These are phyloP conservation scores for Fusarium zealandicum DNA, from an alignment of 2,329 filamentous ascomycete genomes.

Conservation along the genomic window DNA sequence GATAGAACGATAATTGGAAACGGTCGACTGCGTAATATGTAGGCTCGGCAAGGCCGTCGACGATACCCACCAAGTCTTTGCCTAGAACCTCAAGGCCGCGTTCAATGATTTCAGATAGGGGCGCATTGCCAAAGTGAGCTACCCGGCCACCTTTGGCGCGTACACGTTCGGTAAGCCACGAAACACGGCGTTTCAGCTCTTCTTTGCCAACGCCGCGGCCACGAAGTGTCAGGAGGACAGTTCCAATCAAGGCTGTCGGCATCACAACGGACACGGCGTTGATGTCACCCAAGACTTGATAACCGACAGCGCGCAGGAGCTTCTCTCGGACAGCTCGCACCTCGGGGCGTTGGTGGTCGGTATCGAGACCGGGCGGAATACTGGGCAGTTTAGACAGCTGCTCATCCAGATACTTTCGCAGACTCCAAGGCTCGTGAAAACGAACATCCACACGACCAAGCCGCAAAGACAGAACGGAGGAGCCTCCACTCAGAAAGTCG, in stretches of 20 bases:
- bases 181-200: constrained; percentile 84
- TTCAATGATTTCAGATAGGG: constrained; percentile 83
- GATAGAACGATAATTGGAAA: constrained; percentile 97
- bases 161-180: constrained; percentile 87
- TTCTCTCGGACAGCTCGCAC: constrained; percentile 68
- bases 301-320: constrained; percentile 85
- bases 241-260: constrained; percentile 96
- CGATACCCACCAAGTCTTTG: constrained; percentile 81
- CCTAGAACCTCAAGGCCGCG: constrained; percentile 91
- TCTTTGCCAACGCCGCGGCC: constrained; percentile 89
- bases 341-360: constrained; percentile 56
- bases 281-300: constrained; percentile 91
- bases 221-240: constrained; percentile 86
- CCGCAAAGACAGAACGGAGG: constrained; percentile 86
- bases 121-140: constrained; percentile 86
- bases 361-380: constrained; percentile 51
- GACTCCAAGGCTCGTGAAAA: constrained; percentile 95
- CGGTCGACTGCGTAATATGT: constrained; percentile 95
- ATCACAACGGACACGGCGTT: constrained; percentile 97
- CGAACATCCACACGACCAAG: constrained; percentile 92
- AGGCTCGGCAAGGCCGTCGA: constrained; percentile 82
- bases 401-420: constrained; percentile 80
- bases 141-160: constrained; percentile 88
- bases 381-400: constrained; percentile 67
- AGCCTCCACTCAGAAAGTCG: constrained; percentile 84